These are phyloP conservation scores for Drechslera avenae DNA, from an alignment of 2,329 filamentous ascomycete genomes.

Conservation along the genomic window DNA sequence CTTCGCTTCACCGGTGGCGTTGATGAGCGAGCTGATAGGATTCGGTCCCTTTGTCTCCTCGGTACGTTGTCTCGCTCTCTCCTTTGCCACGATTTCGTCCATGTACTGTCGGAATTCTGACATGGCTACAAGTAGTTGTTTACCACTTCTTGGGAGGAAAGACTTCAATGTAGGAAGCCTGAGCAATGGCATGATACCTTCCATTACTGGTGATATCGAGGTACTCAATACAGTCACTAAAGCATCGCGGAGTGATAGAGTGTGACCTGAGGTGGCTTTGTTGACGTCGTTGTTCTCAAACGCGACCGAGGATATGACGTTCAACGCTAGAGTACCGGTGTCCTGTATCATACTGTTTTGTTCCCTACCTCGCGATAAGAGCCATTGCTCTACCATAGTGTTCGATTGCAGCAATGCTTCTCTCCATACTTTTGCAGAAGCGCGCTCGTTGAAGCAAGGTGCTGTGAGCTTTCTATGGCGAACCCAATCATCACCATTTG, in stretches of 20 bases:
- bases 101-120: constrained; percentile 28
- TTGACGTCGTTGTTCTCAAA: constrained; percentile 36
- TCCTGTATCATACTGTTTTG: constrained; percentile 37
- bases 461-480: constrained; percentile 52
- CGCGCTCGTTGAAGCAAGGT: constrained; percentile 53
- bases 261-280: constrained; percentile 21
- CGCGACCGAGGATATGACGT: constrained; percentile 47
- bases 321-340: constrained; percentile 43
- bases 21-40: constrained; percentile 30
- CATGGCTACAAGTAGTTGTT: constrained; percentile 23
- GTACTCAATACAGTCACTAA: constrained; percentile 36
- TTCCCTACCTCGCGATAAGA: constrained; percentile 26
- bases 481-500: constrained; percentile 35
- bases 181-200: constrained; percentile 16
- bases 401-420: constrained; percentile 65
- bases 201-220: constrained; percentile 23
- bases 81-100: constrained; percentile 9
- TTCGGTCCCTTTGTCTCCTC: constrained; percentile 32
- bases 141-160: constrained; percentile 24
- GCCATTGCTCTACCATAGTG: constrained; percentile 25
- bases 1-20: constrained; percentile 14
- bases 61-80: background rate
- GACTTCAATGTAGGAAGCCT: constrained; percentile 6
- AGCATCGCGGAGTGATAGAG: constrained; percentile 25
- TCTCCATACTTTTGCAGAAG: constrained; percentile 55